Evolutionary conservation across 805 yeast species (phyloP), one percentile per base, ranked within the genome.

Genomic region (Lipomyces yamanashiensis): DNA sequence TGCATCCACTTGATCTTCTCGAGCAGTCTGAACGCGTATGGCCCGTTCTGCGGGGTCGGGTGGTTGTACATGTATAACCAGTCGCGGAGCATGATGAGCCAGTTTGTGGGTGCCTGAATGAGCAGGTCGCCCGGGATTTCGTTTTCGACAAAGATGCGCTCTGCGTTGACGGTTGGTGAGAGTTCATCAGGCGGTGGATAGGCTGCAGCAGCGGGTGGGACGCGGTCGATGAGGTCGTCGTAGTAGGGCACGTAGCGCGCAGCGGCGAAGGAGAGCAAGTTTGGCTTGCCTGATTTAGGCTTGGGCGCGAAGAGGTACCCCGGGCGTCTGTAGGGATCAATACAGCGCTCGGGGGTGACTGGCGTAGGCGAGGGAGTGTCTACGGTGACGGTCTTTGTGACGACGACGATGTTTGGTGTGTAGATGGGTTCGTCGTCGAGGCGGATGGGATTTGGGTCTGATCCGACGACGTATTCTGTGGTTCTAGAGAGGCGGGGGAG

Each of bases 251-350:
- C 59, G 44, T 34, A 55, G 36, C 45, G 52, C 17, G 62, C 21
- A 15, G 43, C 37, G 7, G n/a, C 12, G 37, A 15, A 37, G 36
- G 39, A 54, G 34, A 15, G 21, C 17, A 10, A 13, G 51, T 12
- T 8, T 1, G 12, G 10, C 23, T 36, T 37, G 23, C 28, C 37
- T 17, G 17, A 21, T n/a, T 41, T 23, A 36, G 43, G 36, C 17
- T 17, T 48, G 8, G 54, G 61, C 7, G 51, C 23, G 47, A 44
- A 45, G 15, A 63, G 51, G 43, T 56, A 63, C 19, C 67, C 67
- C 4, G 67, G 67, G 36, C 45, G 44, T 13, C 54, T 58, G 47
- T 60, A 63, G 17, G 66, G 67, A 48, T 63, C 67, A 12, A 56
- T 21, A 54, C 66, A 62, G 39, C 57, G 47, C 19, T 50, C 28